A percentile compares a stretch with the other conserved stretches of the same genome.
Conservation (phyloP, 148 eudicot species). For the Talinum fruticosum region DNA sequence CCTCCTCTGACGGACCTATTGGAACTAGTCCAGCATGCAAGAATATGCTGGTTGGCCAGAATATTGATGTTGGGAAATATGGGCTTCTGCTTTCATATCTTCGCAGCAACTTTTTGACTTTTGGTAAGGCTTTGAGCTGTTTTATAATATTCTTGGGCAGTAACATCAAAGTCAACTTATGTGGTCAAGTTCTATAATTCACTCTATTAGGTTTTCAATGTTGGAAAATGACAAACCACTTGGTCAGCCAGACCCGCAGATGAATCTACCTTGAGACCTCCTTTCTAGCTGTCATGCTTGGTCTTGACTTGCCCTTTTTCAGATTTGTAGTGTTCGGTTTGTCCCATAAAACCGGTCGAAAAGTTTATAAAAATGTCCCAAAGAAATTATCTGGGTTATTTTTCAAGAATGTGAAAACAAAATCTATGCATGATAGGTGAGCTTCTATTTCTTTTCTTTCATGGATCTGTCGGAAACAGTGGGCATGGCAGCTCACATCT, state of each 20-base stretch:
- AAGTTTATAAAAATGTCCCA: too few species aligned
- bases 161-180: background rate
- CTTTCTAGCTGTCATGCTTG: background rate
- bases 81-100: constrained; percentile 56
- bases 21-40: constrained; percentile 24
- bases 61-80: constrained; percentile 25
- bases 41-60: constrained; percentile 27
- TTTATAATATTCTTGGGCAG: background rate
- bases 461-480: background rate
- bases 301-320: background rate
- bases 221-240: background rate
- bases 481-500: background rate
- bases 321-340: background rate
- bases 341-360: background rate
- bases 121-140: constrained; percentile 46
- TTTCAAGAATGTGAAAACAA: background rate
- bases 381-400: too few species aligned
- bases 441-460: background rate
- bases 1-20: constrained; percentile 21
- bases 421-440: background rate
- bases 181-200: background rate
- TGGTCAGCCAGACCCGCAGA: too few species aligned
- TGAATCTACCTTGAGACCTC: background rate
- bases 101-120: constrained; percentile 59
- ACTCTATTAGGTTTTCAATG: background rate